Evolutionary conservation across 2,329 filamentous ascomycete species (phyloP), one percentile per base, ranked within the genome.

Genomic region (Verticillium dahliae): DNA sequence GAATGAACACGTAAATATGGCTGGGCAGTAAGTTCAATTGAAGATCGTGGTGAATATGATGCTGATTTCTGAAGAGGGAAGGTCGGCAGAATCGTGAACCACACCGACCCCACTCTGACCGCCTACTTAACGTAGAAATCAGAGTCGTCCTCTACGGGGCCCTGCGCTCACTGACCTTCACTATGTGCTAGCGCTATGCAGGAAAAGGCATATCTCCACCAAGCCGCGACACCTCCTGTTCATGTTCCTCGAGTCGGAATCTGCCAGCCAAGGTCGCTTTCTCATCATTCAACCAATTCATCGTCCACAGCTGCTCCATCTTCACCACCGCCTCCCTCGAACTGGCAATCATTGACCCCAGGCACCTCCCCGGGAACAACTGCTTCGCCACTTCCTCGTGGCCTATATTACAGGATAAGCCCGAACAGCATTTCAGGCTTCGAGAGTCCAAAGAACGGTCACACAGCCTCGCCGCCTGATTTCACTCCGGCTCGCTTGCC

Each of bases 71-170:
- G 45, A 52, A 52, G 45, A 22, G n/a, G 45, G 66, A 37, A 14
- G 4, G 50, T 13, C 27, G 33, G 38, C 39, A 62, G 54, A 67
- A 65, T 66, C 67, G 65, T 67, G 45, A 27, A 18, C 45, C 7
- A 6, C 45, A 52, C n/a, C 45, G 62, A 57, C 56, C 56, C 56
- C 56, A 39, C 56, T 11, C 39, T 39, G 56, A 57, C 56, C 56
- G 55, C 56, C 58, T 57, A 56, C 60, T n/a, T 38, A 52, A 31
- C 7, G 11, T 3, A 18, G 22, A 18, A 18, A 27, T 3, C n/a
- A 52, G 5, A 31, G 27, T 31, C 27, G 27, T 31, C 18, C 9
- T n/a, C 6, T n/a, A 22, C 3, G 13, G 18, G 18, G 45, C 45
- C 18, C 22, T 18, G 6, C 18, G 10, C 14, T 6, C 45, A 31